Evolutionary conservation across 2,329 filamentous ascomycete species (phyloP).

Genomic region (Dothidotthia symphoricarpi): DNA sequence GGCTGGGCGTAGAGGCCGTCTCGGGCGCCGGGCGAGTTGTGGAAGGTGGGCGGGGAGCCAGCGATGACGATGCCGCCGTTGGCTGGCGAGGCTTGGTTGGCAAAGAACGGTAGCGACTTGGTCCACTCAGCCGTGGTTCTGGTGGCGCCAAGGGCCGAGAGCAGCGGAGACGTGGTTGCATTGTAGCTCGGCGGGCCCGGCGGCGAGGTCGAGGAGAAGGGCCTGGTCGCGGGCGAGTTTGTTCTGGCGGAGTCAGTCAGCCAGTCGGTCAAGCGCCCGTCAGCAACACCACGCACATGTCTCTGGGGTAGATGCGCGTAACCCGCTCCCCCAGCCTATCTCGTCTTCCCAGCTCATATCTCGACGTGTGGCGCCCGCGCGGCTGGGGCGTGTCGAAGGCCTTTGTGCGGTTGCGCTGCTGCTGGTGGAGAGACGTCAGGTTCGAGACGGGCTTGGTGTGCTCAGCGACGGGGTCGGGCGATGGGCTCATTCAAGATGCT

Average conservation of each 20-base stretch:
- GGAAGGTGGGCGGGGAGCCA: conserved; percentile 45
- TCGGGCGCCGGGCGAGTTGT: conserved; percentile 34
- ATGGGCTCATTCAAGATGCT: conserved; percentile 42
- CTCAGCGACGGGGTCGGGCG: conserved; percentile 34
- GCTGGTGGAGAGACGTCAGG: conserved; percentile 37
- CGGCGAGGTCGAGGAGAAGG: conserved; percentile 38
- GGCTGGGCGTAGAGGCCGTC: conserved; percentile 38
- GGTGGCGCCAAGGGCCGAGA: conserved; percentile 42
- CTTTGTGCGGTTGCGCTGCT: conserved; percentile 36
- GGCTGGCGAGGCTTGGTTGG: conserved; percentile 41
- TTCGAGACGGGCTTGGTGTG: conserved; percentile 34
- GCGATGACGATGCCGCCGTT: conserved; percentile 46
- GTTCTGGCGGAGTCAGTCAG: conserved; percentile 29
- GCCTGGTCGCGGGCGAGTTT: conserved; percentile 36
- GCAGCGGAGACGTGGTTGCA: conserved; percentile 41
- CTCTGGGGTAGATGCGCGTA: conserved; percentile 42
- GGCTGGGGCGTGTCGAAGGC: conserved; percentile 36
- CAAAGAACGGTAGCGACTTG: conserved; percentile 46
- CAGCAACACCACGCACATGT: conserved; percentile 40
- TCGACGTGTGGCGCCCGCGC: conserved; percentile 39
- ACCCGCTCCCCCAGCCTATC: conserved; percentile 40
- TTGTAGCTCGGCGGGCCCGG: conserved; percentile 34
- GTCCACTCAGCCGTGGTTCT: conserved; percentile 48
- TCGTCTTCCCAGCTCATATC: conserved; percentile 45
- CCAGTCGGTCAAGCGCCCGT: background rate